Percentiles rank a stretch among this genome's conserved stretches.
Conservation (phyloP, 2,329 filamentous ascomycete genomes). For the Neonectria magnoliae region DNA sequence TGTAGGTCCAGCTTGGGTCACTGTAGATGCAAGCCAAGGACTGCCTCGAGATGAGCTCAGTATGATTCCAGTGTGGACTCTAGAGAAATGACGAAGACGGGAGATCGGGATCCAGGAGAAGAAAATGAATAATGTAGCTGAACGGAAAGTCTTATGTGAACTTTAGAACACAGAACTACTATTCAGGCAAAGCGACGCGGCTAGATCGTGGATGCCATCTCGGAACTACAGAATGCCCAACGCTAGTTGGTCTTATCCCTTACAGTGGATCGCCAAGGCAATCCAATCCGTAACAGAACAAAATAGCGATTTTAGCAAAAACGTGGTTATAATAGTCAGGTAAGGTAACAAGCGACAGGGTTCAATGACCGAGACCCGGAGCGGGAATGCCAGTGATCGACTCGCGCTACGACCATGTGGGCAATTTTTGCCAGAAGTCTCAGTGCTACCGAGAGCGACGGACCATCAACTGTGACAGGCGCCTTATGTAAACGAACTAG, state of each 20-base stretch:
- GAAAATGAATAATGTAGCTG: background rate
- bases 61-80: no score
- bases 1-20: no score
- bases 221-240: background rate
- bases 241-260: background rate
- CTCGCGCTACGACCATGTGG: slow-evolving; percentile 9
- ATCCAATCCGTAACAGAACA: slow-evolving; percentile 10
- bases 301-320: slow-evolving; percentile 7
- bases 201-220: background rate
- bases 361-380: slow-evolving; percentile 1
- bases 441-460: background rate
- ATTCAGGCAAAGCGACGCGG: background rate
- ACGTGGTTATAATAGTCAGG: slow-evolving; percentile 5
- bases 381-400: background rate
- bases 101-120: background rate
- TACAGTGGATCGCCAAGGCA: background rate
- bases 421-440: slow-evolving; percentile 8
- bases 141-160: background rate
- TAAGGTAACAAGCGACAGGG: background rate
- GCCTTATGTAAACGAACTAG: slow-evolving; percentile 1
- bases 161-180: background rate
- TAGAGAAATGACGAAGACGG: no score
- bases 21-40: no score
- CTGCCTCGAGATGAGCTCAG: no score
- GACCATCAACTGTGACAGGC: no score